A percentile compares a stretch with the other conserved stretches of the same genome.
Evolutionary conservation across 1,284 basidiomycete species (phyloP).

Genomic region (Fomitiporia mediterranea): DNA sequence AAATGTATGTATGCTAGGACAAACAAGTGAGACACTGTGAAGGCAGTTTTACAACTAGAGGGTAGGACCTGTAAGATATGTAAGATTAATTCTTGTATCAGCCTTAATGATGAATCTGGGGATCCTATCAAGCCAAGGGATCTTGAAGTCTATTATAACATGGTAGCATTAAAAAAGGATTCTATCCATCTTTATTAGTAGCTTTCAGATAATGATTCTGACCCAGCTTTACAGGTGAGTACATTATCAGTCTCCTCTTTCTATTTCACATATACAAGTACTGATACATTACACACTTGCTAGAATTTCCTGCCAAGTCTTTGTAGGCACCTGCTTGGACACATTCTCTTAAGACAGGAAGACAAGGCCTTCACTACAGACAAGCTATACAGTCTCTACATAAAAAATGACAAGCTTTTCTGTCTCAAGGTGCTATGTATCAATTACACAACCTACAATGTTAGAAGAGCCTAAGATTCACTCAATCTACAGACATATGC

Average conservation of each 20-base stretch:
- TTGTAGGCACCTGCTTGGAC: conserved; percentile 25
- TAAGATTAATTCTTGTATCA: background rate
- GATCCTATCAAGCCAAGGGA: background rate
- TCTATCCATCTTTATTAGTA: background rate
- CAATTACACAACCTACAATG: conserved; percentile 44
- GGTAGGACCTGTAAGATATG: conserved; percentile 21
- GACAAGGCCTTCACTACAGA: conserved; percentile 19
- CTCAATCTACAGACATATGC: conserved; percentile 33
- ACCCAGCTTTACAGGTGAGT: background rate
- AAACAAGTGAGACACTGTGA: conserved; percentile 28
- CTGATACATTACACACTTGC: background rate
- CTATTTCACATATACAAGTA: background rate
- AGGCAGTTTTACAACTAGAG: conserved; percentile 29
- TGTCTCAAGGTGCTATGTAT: conserved; percentile 29
- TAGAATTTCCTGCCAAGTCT: conserved; percentile 24
- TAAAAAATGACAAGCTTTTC: conserved; percentile 29
- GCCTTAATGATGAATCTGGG: background rate
- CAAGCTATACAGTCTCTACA: conserved; percentile 20
- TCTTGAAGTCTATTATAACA: background rate
- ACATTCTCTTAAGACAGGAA: conserved; percentile 21
- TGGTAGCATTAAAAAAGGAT: background rate
- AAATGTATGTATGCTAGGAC: conserved; percentile 33
- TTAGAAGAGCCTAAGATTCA: conserved; percentile 34
- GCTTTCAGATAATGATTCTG: background rate
- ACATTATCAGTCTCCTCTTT: background rate